Base-by-base conservation (phyloP, 108 stramenopile genomes). In the Tribonema minus region DNA sequence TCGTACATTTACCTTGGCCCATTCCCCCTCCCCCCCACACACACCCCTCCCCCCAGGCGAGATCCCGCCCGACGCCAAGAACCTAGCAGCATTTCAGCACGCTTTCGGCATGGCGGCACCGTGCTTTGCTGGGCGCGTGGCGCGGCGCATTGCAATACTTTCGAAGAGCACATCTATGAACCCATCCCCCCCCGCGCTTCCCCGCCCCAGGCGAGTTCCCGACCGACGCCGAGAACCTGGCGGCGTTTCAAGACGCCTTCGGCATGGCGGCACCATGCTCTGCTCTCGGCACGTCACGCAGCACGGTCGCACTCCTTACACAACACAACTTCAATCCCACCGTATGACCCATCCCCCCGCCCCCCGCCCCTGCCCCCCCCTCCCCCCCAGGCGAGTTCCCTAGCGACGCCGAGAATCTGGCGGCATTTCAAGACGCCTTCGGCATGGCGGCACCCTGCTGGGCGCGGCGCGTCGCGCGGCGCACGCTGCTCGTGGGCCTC, bases 401-500 rank as follows among this genome's bases (percentile, higher is more conserved):
- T 54, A 54, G 46, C 20, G 46, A 54, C 20, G 46, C 46, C 9
- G 46, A 54, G 46, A 54, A 54, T 20, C 20, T 54, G 20, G 46
- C 46, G 9, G 46, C 46, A 54, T 9, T 32, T 0, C 37, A 76
- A 64, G 40, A 72, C 4, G 68, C 64, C 6, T 89, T 89, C 78
- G 76, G 81, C 67, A 92, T 92, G 70, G 82, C 84, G 32, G 90
- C 89, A 1, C 92, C 95, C 2, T 81, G 92, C 23, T 96, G 94
- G 83, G 81, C 68, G 28, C 76, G 89, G 5, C 70, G 90, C 28
- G 89, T 94, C 38, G 94, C 88, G 7, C 89, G 92, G n/a, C 92
- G 92, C 81, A 95, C 94, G 26, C 71, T 95, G 33, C 78, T 93
- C 69, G 84, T 96, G 20, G 96, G 96, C 26, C 81, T 96, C 3